phyloP scores from a whole-genome alignment of 306 rosid genomes.

The Herpetospermum pedunculosum region DNA sequence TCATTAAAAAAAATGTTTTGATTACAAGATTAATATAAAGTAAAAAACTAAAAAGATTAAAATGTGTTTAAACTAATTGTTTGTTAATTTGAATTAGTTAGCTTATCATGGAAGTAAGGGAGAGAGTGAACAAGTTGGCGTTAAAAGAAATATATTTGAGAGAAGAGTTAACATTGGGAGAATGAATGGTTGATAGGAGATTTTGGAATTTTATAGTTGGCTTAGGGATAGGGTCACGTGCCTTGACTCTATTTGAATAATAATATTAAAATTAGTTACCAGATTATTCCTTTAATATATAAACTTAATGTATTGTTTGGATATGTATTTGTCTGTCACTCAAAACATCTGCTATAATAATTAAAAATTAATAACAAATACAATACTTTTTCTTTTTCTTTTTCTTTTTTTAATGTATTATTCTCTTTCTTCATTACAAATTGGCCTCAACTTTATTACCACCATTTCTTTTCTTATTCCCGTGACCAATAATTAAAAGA shows the following conservation, averaged over 20 bases:
- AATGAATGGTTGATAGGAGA: background rate
- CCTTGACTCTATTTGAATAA: background rate
- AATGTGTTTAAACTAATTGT: background rate
- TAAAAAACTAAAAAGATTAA: too few species aligned
- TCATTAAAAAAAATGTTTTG: too few species aligned
- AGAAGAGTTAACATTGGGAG: background rate
- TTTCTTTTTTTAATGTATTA: background rate
- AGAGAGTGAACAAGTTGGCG: background rate
- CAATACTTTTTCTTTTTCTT: background rate
- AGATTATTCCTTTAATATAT: background rate
- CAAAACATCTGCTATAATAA: background rate
- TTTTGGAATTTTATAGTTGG: background rate
- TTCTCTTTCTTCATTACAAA: background rate
- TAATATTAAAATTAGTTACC: background rate
- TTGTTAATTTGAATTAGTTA: background rate
- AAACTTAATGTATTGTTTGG: background rate
- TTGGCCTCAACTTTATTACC: background rate
- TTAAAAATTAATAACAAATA: background rate
- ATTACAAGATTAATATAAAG: too few species aligned
- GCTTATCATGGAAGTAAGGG: background rate
- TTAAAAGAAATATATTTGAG: background rate
- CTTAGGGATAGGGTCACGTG: constrained; percentile 4
- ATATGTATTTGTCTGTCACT: background rate
- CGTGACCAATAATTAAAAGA: background rate
- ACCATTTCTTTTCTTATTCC: background rate